Evolutionary conservation across 225 moss, liverwort and hornwort genomes (phyloP).

Genomic region (Bryoerythrophyllum caledonicum): DNA sequence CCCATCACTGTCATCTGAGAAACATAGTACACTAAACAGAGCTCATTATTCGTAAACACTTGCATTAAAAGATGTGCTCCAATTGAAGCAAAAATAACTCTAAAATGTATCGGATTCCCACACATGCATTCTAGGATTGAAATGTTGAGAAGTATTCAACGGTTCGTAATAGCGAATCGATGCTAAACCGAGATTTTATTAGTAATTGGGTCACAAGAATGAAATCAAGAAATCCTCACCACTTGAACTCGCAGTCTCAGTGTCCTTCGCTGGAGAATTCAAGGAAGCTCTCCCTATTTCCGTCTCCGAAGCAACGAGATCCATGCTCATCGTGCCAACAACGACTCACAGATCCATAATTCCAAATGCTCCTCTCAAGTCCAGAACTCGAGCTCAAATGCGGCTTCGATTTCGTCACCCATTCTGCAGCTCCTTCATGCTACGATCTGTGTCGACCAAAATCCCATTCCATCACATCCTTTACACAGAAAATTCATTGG

Average conservation of each 20-base stretch:
- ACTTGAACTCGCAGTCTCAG: neutral
- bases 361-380: neutral
- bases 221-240: slow-evolving; percentile 17
- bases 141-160: no score
- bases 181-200: neutral
- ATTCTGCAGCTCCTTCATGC: neutral
- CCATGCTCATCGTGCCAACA: slow-evolving; percentile 7
- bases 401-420: neutral
- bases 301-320: neutral
- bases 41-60: no score
- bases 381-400: neutral
- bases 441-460: neutral
- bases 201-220: neutral
- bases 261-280: neutral
- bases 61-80: no score
- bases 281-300: neutral
- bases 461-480: neutral
- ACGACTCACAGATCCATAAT: neutral
- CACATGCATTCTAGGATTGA: neutral
- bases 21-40: neutral
- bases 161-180: no score
- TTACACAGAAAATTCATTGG: neutral
- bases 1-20: neutral
- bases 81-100: no score
- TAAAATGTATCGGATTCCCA: neutral